Evolutionary conservation across 2,329 filamentous ascomycete species (phyloP).

Genomic region (Coniochaeta sp.): DNA sequence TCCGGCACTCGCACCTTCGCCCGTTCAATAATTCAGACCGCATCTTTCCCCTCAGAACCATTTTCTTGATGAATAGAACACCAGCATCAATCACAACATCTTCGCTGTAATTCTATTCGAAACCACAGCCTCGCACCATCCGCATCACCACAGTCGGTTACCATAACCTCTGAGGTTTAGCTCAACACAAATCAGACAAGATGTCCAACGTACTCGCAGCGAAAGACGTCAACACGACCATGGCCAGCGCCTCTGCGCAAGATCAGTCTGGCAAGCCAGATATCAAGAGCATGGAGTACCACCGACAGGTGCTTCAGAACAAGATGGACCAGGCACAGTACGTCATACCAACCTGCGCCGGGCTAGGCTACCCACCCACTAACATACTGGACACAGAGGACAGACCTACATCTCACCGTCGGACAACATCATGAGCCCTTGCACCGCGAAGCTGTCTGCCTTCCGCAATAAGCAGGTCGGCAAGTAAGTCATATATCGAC

Average conservation of each 20-base stretch:
- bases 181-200: conserved; percentile 7
- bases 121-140: background rate
- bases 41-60: background rate
- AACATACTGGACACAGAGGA: background rate
- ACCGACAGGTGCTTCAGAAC: conserved; percentile 65
- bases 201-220: conserved; percentile 58
- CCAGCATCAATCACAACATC: background rate
- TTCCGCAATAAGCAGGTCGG: conserved; percentile 73
- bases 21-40: background rate
- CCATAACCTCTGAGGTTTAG: background rate
- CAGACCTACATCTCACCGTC: conserved; percentile 66
- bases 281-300: conserved; percentile 67
- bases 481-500: conserved; percentile 49
- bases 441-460: conserved; percentile 72
- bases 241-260: conserved; percentile 23
- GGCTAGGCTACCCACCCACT: background rate
- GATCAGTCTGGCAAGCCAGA: conserved; percentile 37
- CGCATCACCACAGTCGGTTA: background rate
- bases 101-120: background rate
- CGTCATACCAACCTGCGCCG: conserved; percentile 19
- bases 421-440: conserved; percentile 84
- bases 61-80: background rate
- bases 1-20: background rate
- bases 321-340: conserved; percentile 64
- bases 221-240: conserved; percentile 57